Evolutionary conservation across 2,329 filamentous ascomycete genomes (phyloP), one percentile per base, ranked within the genome.

Genomic region (Cercospora canescens): DNA sequence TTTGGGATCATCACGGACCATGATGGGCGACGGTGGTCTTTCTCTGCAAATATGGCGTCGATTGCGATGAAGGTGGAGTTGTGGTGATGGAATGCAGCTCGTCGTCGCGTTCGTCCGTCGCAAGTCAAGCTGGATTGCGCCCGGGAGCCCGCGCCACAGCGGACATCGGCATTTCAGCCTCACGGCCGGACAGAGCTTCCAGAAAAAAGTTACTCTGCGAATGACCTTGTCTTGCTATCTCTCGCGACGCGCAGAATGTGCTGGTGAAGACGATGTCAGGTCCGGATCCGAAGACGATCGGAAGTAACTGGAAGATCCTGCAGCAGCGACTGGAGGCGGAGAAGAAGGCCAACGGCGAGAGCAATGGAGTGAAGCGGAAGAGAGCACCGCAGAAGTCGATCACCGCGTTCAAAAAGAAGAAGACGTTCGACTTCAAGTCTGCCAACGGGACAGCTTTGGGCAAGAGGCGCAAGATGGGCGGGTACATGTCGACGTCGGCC

Each of bases 231-330:
- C n/a, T 1, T 30, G 0, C 41, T 45, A 24, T 45, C 60, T 45
- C 35, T 35, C 60, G 60, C 60, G 45, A 34, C 45, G n/a, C 45
- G 45, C 0, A 56, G 8, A 11, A 56, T 41, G 60, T 30, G 16
- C 21, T 4, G 4, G 24, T 30, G 26, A 32, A 37, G 35, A 56
- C 34, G 1, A 82, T 84, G 77, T 68, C 74, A 24, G 71, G 70
- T 21, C 59, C 75, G 72, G 76, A 81, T 69, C 69, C 79, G 58
- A 72, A 60, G 26, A 76, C 77, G 62, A 74, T 83, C 55, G 82
- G 81, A 71, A 83, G 81, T 75, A 94, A 94, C 76, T 94, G 91
- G 91, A 93, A 92, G 80, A 90, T 86, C 80, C 84, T 94, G 62
- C 90, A 93, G 80, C 85, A 86, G 70, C 85, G 85, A 72, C 80